These are phyloP conservation scores for Gossypium armourianum DNA, from an alignment of 441 rosid species.

Conservation along the genomic window DNA sequence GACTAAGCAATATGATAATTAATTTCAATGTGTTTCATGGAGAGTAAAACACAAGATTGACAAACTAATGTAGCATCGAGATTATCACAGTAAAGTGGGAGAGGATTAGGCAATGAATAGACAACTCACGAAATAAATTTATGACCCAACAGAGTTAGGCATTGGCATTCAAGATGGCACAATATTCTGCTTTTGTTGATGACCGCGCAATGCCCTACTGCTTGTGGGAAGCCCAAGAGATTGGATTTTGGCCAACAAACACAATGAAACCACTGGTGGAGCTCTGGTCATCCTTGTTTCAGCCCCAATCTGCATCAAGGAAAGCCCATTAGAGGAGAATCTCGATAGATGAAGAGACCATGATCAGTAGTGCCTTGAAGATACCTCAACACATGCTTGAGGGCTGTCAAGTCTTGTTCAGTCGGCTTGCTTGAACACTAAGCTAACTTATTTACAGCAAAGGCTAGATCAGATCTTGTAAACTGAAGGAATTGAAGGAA, in stretches of 20 bases:
- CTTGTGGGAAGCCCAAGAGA: neutral
- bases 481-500: too few relatives aligned
- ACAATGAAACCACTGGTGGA: too few relatives aligned
- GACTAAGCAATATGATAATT: neutral
- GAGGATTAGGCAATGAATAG: neutral
- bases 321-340: neutral
- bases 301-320: neutral
- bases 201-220: neutral
- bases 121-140: neutral
- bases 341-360: neutral
- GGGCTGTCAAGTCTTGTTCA: neutral
- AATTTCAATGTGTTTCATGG: neutral
- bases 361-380: neutral
- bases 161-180: neutral
- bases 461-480: neutral
- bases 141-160: neutral
- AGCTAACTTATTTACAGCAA: neutral
- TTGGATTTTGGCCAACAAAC: too few relatives aligned
- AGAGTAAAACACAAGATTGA: neutral
- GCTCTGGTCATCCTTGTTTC: neutral
- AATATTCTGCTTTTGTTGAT: neutral
- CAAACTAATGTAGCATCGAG: neutral
- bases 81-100: neutral
- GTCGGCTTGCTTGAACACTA: neutral
- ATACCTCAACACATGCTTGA: neutral